These are phyloP conservation scores for Gilbertella persicaria DNA, from an alignment of 371 early-diverging fungal species.

Conservation along the genomic window DNA sequence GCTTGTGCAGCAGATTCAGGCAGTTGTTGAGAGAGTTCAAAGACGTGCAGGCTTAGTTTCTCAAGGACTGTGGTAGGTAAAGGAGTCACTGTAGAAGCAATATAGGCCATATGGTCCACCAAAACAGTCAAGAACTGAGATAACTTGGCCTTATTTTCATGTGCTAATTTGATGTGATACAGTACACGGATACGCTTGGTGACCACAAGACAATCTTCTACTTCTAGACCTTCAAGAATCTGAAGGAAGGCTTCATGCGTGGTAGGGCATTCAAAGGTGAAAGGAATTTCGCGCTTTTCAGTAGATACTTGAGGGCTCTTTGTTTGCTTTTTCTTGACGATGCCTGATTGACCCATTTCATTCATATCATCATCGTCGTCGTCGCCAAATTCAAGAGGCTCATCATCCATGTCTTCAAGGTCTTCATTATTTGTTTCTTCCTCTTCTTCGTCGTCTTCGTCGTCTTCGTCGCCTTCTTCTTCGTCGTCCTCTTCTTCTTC, in stretches of 20 bases:
- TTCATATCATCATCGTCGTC: conserved; percentile 59
- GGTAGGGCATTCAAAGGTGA: conserved; percentile 79
- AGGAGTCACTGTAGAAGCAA: conserved; percentile 52
- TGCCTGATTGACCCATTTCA: conserved; percentile 36
- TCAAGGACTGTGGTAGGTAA: conserved; percentile 53
- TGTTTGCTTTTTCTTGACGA: conserved; percentile 36
- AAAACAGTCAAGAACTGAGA: conserved; percentile 59
- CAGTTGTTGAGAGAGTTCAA: conserved; percentile 57
- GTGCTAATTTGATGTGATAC: conserved; percentile 77
- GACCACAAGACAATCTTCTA: conserved; percentile 69
- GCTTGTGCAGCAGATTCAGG: conserved; percentile 45
- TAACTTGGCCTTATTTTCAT: conserved; percentile 77
- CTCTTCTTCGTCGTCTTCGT: conserved; percentile 45
- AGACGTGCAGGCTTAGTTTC: conserved; percentile 52
- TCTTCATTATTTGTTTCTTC: conserved; percentile 44
- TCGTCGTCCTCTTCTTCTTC: conserved; percentile 39
- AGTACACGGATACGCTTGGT: conserved; percentile 80
- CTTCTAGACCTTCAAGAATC: conserved; percentile 46
- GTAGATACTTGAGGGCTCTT: conserved; percentile 20
- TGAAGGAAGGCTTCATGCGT: conserved; percentile 66
- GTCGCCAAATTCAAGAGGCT: conserved; percentile 26
- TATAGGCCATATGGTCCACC: conserved; percentile 68
- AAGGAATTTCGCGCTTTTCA: conserved; percentile 69
- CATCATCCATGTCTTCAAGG: conserved; percentile 43
- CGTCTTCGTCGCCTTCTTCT: conserved; percentile 45